These are phyloP conservation scores for Pseudocohnilembus persalinus DNA, from an alignment of 169 alveolate species.

Conservation along the genomic window DNA sequence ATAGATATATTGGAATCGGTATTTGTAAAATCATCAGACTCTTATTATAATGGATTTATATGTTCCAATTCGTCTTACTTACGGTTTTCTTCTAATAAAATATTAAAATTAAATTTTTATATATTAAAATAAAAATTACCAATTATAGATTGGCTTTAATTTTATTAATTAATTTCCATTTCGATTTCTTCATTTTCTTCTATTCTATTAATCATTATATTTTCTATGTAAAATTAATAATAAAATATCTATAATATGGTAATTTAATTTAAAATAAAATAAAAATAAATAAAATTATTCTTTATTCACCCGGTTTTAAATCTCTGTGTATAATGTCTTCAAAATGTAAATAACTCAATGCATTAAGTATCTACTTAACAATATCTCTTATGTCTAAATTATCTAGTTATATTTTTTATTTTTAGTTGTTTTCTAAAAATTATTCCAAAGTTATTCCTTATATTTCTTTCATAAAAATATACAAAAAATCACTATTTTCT, in stretches of 20 bases:
- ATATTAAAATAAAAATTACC: no score
- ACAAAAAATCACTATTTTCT: conserved; percentile 4
- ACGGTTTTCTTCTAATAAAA: no score
- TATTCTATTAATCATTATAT: conserved; percentile 1
- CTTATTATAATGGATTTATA: no score
- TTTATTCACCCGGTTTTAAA: conserved; percentile 25
- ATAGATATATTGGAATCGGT: no score
- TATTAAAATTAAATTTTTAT: no score
- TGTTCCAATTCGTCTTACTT: no score
- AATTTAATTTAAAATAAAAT: no score
- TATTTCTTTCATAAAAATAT: conserved; percentile 10
- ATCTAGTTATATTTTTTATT: background rate
- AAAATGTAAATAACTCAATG: conserved; percentile 5
- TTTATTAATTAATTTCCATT: background rate
- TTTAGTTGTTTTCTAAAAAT: background rate
- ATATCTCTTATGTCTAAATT: background rate
- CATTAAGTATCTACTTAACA: background rate
- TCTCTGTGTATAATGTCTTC: conserved; percentile 12
- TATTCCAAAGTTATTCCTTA: background rate
- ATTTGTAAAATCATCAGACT: no score
- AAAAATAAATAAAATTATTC: no score
- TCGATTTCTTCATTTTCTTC: background rate
- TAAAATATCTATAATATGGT: background rate
- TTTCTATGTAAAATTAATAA: background rate
- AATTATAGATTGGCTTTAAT: no score